Evolutionary conservation across 441 rosid species (phyloP).

Genomic region (Manihot esculenta): DNA sequence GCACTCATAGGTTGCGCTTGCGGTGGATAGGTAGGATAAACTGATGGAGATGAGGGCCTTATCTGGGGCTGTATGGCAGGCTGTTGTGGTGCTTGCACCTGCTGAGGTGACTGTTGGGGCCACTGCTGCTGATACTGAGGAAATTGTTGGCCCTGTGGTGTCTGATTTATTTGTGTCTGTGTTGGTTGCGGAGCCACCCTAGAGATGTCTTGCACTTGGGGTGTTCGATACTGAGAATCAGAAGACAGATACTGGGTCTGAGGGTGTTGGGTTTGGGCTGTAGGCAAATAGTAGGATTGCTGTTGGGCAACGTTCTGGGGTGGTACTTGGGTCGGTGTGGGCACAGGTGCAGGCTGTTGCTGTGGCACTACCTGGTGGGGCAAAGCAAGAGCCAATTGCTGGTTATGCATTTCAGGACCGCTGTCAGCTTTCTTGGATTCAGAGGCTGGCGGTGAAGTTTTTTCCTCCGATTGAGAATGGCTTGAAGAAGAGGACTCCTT

Average conservation of each 20-base stretch:
- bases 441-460: slow-evolving; percentile 50
- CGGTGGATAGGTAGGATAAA: slow-evolving; percentile 63
- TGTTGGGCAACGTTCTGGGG: slow-evolving; percentile 55
- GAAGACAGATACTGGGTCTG: slow-evolving; percentile 46
- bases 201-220: slow-evolving; percentile 53
- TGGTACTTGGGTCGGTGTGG: slow-evolving; percentile 42
- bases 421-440: slow-evolving; percentile 57
- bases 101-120: slow-evolving; percentile 64
- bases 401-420: slow-evolving; percentile 58
- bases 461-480: slow-evolving; percentile 77
- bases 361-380: slow-evolving; percentile 75
- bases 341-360: slow-evolving; percentile 45
- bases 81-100: slow-evolving; percentile 45
- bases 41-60: slow-evolving; percentile 48
- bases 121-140: slow-evolving; percentile 74
- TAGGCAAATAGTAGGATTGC: slow-evolving; percentile 64
- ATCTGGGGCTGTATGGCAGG: slow-evolving; percentile 51
- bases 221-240: slow-evolving; percentile 57
- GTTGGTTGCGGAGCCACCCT: slow-evolving; percentile 46
- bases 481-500: slow-evolving; percentile 70
- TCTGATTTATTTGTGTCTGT: slow-evolving; percentile 45
- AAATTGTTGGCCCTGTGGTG: slow-evolving; percentile 44
- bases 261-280: slow-evolving; percentile 41
- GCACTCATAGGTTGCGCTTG: slow-evolving; percentile 48
- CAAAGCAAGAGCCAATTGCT: slow-evolving; percentile 84